These are phyloP conservation scores for Lentinula novae-zelandiae DNA, from an alignment of 1,284 basidiomycete species.

Conservation along the genomic window DNA sequence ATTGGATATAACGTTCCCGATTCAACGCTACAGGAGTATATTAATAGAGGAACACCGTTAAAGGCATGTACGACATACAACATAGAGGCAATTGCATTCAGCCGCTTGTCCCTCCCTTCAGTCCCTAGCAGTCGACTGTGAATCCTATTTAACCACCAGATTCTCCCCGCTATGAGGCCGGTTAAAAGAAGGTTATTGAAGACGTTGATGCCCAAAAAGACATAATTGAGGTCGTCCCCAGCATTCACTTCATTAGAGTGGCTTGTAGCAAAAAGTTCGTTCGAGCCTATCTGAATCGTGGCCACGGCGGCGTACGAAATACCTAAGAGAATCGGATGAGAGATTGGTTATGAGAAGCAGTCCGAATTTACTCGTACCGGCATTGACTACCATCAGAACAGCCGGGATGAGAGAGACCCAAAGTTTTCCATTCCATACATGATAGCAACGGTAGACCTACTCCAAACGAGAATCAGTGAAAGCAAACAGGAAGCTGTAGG, in stretches of 20 bases:
- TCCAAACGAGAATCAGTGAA: not conserved
- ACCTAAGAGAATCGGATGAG: not conserved
- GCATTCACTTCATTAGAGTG: not conserved
- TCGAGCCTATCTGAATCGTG: not conserved
- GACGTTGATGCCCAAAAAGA: not conserved
- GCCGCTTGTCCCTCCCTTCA: not conserved
- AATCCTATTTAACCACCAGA: constrained; percentile 4
- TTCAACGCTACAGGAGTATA: not conserved
- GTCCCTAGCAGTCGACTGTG: not conserved
- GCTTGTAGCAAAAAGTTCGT: constrained; percentile 1
- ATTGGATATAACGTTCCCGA: constrained; percentile 8
- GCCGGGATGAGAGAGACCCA: not conserved
- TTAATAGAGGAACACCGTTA: not conserved
- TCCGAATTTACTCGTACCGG: not conserved
- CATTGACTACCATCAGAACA: not conserved
- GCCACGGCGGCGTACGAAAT: constrained; percentile 1
- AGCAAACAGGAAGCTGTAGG: not conserved
- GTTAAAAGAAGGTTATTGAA: constrained; percentile 1
- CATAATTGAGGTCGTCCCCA: not conserved
- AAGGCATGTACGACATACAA: constrained; percentile 4
- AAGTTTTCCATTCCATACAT: not conserved
- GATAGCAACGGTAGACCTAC: constrained; percentile 8
- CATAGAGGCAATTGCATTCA: constrained; percentile 5
- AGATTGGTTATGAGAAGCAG: not conserved
- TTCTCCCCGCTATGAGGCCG: constrained; percentile 2